Conservation (phyloP, 2,329 filamentous ascomycete species). For the Hypoxylon sp. region DNA sequence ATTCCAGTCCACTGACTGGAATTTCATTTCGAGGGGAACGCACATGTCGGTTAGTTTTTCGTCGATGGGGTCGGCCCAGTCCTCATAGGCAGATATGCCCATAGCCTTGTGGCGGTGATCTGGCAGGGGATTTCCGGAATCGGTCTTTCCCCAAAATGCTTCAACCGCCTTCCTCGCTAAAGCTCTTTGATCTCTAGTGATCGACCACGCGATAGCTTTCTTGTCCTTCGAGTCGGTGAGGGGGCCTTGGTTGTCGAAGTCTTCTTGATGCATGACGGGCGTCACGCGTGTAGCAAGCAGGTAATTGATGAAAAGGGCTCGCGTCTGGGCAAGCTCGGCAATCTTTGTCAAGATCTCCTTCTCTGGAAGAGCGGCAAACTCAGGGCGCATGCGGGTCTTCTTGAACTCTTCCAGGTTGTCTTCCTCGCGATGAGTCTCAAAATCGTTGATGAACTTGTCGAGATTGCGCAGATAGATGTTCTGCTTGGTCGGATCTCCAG, state of each 20-base stretch:
- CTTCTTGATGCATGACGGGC: slow-evolving; percentile 16
- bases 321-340: slow-evolving; percentile 7
- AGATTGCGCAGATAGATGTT: slow-evolving; percentile 12
- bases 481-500: neutral
- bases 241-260: neutral
- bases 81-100: slow-evolving; percentile 13
- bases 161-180: neutral
- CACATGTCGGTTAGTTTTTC: slow-evolving; percentile 17
- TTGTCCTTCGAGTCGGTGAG: neutral
- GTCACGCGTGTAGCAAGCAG: slow-evolving; percentile 18
- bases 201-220: neutral
- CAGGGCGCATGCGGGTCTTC: neutral
- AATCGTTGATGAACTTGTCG: slow-evolving; percentile 14
- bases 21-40: neutral
- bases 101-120: neutral
- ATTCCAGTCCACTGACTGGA: neutral
- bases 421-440: slow-evolving; percentile 8
- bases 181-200: neutral
- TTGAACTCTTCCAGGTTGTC: slow-evolving; percentile 11
- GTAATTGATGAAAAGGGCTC: slow-evolving; percentile 24
- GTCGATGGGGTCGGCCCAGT: slow-evolving; percentile 23
- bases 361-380: slow-evolving; percentile 2
- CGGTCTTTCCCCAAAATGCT: slow-evolving; percentile 19
- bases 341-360: neutral
- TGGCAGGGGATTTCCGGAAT: slow-evolving; percentile 17